Base-by-base conservation (phyloP, 768 basidiomycete species). In the Strobilomyces dryophilus region DNA sequence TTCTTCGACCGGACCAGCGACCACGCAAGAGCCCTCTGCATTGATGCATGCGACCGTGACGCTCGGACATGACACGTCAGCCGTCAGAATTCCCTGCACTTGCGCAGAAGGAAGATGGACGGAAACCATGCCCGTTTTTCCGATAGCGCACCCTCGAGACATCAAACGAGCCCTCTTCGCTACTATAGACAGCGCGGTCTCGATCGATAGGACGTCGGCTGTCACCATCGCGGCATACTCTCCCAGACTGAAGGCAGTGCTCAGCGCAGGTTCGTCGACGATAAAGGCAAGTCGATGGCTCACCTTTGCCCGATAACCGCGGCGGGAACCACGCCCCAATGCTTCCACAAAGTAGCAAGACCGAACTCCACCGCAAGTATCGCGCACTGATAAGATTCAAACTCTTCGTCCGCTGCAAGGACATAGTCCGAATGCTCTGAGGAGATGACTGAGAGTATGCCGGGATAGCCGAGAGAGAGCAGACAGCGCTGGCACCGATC, bases 281-380 rank as follows among this genome's bases (percentile, higher is more conserved):
- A 34, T 1, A 18, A 24, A 24, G 24, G 24, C 24, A 24, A 24
- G 24, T 24, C 24, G 24, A 24, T 24, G 24, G 24, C 24, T 52
- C 45, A 88, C 88, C 88, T 90, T 60, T 89, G 87, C 4, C 88
- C 87, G 17, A 83, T 74, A 12, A 87, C 80, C 0, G 76, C 82
- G n/a, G 69, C 59, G 5, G 87, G 87, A 20, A 60, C 56, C 12
- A 89, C 40, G 1, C 87, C 87, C 85, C 84, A 89, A 8, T 76
- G 79, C 32, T 78, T 77, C 88, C 87, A 90, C 14, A 90, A 52
- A 43, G 68, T 71, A 0, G 80, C 76, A 20, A 90, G 69, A 0
- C 82, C 81, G 59, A 82, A 87, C 60, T 88, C 78, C 9, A 89
- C 67, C 0, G 81, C 69, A 54, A 89, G 79, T 7, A 84, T 71